Conservation (phyloP, 768 basidiomycete genomes). For the Imleria badia region DNA sequence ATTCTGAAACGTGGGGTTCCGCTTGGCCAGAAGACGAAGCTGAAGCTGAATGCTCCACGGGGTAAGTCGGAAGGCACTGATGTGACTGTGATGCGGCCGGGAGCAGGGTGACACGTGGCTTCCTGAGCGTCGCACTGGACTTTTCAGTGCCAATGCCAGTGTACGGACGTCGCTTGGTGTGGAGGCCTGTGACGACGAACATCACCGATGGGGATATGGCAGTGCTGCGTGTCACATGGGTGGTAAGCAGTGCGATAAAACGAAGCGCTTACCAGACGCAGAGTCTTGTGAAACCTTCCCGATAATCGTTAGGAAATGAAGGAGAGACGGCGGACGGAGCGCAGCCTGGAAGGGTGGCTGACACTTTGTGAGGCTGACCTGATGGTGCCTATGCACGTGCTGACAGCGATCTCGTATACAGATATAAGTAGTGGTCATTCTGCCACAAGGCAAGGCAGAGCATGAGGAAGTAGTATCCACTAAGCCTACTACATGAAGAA, state of each 20-base stretch:
- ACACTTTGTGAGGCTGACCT: constrained; percentile 19
- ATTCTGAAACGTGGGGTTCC: background rate
- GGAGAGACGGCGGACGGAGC: background rate
- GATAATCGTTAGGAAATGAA: background rate
- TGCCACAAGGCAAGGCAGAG: no score
- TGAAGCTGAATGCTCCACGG: background rate
- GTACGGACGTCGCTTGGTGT: constrained; percentile 21
- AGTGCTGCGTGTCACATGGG: constrained; percentile 18
- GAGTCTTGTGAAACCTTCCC: no score
- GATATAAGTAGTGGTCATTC: background rate
- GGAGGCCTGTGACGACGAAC: constrained; percentile 24
- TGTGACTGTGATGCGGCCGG: background rate
- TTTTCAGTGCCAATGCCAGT: background rate
- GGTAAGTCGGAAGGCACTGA: background rate
- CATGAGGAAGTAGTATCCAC: background rate
- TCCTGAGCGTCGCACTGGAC: background rate
- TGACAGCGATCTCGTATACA: no score
- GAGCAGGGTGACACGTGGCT: background rate
- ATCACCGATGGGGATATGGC: constrained; percentile 9
- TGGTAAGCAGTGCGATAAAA: background rate
- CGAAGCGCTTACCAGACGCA: constrained; percentile 8
- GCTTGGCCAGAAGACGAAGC: background rate
- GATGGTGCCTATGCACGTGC: background rate
- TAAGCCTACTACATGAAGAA: background rate
- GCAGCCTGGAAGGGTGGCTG: constrained; percentile 10